Conservation (phyloP, 768 basidiomycete genomes). For the Auricularia cornea region DNA sequence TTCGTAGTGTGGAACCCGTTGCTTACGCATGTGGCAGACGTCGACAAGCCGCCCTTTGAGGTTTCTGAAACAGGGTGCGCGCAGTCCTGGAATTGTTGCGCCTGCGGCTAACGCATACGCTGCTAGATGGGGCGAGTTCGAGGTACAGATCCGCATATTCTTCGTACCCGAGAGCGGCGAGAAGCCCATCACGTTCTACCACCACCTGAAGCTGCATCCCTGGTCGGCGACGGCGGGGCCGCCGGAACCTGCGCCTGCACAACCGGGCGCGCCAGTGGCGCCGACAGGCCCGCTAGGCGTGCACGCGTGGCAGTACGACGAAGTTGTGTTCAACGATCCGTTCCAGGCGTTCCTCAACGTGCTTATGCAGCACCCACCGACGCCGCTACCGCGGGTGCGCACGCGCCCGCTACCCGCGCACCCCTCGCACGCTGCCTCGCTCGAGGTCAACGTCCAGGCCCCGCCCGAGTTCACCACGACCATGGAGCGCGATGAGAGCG, state of each 20-base stretch:
- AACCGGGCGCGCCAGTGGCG: slow-evolving; percentile 56
- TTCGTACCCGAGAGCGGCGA: slow-evolving; percentile 87
- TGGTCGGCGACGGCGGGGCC: slow-evolving; percentile 36
- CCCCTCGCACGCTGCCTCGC: slow-evolving; percentile 44
- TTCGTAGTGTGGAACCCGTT: not conserved
- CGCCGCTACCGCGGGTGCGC: slow-evolving; percentile 58
- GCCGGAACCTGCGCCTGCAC: slow-evolving; percentile 48
- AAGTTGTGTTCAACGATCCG: slow-evolving; percentile 93
- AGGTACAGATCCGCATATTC: slow-evolving; percentile 84
- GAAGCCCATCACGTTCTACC: slow-evolving; percentile 79
- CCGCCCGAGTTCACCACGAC: slow-evolving; percentile 75
- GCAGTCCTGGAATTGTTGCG: not conserved
- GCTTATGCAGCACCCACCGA: slow-evolving; percentile 76
- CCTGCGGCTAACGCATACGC: not conserved
- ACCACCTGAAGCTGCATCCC: slow-evolving; percentile 93
- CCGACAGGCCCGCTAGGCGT: slow-evolving; percentile 56
- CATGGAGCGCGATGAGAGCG: slow-evolving; percentile 85
- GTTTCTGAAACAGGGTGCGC: slow-evolving; percentile 89
- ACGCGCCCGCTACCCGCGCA: slow-evolving; percentile 66
- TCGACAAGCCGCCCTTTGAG: slow-evolving; percentile 91
- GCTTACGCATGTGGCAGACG: slow-evolving; percentile 37
- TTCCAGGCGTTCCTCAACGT: slow-evolving; percentile 77
- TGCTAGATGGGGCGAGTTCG: slow-evolving; percentile 94
- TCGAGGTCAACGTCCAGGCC: slow-evolving; percentile 54
- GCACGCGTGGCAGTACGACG: slow-evolving; percentile 98